Conservation (phyloP, 1,284 basidiomycete genomes). For the Ceratobasidium sp. region DNA sequence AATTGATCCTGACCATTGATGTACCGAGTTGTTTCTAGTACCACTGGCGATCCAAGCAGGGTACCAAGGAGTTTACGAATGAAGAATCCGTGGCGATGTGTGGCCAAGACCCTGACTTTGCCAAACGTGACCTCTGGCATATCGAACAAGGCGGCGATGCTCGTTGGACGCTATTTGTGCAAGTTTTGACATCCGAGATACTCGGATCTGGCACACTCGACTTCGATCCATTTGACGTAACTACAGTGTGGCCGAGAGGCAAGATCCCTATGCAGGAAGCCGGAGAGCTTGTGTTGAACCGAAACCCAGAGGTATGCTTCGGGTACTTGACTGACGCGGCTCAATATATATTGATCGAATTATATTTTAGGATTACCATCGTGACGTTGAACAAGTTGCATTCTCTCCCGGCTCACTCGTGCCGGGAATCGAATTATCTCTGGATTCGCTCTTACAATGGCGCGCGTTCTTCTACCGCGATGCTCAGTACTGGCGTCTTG, state of each 20-base stretch:
- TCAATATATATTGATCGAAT: background rate
- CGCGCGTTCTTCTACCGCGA: slow-evolving; percentile 97
- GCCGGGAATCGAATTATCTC: slow-evolving; percentile 88
- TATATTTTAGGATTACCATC: slow-evolving; percentile 32
- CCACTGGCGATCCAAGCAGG: slow-evolving; percentile 51
- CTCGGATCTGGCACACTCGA: slow-evolving; percentile 54
- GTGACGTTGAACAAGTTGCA: slow-evolving; percentile 67
- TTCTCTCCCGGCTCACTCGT: slow-evolving; percentile 89
- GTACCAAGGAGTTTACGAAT: slow-evolving; percentile 55
- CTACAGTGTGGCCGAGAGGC: slow-evolving; percentile 57
- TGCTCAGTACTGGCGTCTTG: slow-evolving; percentile 67
- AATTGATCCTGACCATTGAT: slow-evolving; percentile 18
- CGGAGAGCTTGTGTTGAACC: slow-evolving; percentile 57
- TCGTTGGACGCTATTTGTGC: slow-evolving; percentile 58
- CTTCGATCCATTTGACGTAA: slow-evolving; percentile 60
- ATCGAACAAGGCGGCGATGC: slow-evolving; percentile 58
- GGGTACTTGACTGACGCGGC: background rate
- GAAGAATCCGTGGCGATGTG: slow-evolving; percentile 57
- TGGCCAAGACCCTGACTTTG: slow-evolving; percentile 60
- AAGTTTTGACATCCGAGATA: slow-evolving; percentile 57
- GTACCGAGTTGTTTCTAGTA: slow-evolving; percentile 50
- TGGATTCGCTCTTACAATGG: slow-evolving; percentile 92
- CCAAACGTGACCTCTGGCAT: slow-evolving; percentile 58
- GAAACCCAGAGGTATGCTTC: slow-evolving; percentile 54
- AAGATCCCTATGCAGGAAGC: slow-evolving; percentile 59